These are phyloP conservation scores for Eucalyptus marginata DNA, from an alignment of 345 rosid species.

Conservation along the genomic window DNA sequence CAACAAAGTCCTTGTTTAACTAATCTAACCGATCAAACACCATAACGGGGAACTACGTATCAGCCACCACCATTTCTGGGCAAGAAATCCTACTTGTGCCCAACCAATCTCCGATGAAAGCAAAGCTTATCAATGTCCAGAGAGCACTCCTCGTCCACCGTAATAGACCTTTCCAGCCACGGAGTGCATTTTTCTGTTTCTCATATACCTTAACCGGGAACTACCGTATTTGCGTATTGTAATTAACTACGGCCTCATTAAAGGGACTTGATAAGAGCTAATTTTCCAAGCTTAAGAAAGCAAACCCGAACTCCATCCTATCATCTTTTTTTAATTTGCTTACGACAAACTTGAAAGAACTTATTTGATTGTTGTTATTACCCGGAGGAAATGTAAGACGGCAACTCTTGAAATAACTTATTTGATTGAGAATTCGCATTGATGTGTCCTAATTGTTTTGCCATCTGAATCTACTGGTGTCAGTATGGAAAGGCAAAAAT, in stretches of 20 bases:
- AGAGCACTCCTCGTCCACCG: fast-evolving
- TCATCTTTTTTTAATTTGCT: too few species aligned
- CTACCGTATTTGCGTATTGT: background rate
- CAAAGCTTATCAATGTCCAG: background rate
- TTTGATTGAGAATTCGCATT: background rate
- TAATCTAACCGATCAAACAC: background rate
- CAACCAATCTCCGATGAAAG: background rate
- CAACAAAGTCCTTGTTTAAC: background rate
- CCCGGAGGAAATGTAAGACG: fast-evolving
- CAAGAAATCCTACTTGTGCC: background rate
- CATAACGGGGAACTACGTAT: background rate
- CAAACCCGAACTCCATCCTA: background rate
- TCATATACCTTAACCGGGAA: background rate
- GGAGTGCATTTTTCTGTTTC: background rate
- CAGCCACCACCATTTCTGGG: background rate
- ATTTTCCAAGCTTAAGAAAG: background rate
- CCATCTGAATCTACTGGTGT: background rate
- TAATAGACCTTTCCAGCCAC: background rate
- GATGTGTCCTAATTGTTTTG: background rate
- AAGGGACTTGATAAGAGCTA: background rate
- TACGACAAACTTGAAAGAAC: background rate
- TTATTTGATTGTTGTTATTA: background rate
- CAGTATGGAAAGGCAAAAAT: background rate
- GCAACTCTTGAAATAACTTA: background rate
- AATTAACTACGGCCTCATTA: background rate